Evolutionary conservation across 805 yeast genomes (phyloP).

Genomic region (Yueomyces sinensis): DNA sequence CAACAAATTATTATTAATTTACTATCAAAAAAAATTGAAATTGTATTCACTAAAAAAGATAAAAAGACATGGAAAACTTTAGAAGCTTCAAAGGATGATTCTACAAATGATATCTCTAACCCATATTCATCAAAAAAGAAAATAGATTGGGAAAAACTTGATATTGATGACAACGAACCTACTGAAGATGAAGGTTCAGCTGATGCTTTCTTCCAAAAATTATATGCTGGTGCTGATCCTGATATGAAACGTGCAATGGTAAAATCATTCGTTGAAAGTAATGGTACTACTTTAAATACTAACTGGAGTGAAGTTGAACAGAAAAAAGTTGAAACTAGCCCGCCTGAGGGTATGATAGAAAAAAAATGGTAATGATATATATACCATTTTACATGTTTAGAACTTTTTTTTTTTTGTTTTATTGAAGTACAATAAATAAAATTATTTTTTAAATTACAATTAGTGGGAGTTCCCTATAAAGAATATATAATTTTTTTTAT

Average conservation of each 20-base stretch:
- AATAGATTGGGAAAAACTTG: conserved; percentile 58
- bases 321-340: conserved; percentile 48
- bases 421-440: too few species aligned
- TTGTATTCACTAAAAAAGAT: conserved; percentile 37
- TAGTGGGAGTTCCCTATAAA: too few species aligned
- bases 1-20: conserved; percentile 34
- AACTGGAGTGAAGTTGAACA: conserved; percentile 81
- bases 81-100: conserved; percentile 7
- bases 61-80: conserved; percentile 42
- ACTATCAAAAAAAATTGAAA: conserved; percentile 63
- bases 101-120: conserved; percentile 20
- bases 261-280: conserved; percentile 88
- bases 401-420: too few species aligned
- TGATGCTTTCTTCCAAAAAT: conserved; percentile 57
- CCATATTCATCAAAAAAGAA: conserved; percentile 54
- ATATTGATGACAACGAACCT: conserved; percentile 31
- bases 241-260: conserved; percentile 90
- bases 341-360: conserved; percentile 64
- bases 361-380: conserved; percentile 47
- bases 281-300: conserved; percentile 87
- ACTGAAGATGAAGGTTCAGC: conserved; percentile 36
- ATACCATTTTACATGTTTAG: too few species aligned
- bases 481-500: too few species aligned
- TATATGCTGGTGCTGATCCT: conserved; percentile 72
- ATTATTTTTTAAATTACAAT: too few species aligned